Conservation (phyloP, 2,329 filamentous ascomycete genomes). For the Aspergillus proliferans region DNA sequence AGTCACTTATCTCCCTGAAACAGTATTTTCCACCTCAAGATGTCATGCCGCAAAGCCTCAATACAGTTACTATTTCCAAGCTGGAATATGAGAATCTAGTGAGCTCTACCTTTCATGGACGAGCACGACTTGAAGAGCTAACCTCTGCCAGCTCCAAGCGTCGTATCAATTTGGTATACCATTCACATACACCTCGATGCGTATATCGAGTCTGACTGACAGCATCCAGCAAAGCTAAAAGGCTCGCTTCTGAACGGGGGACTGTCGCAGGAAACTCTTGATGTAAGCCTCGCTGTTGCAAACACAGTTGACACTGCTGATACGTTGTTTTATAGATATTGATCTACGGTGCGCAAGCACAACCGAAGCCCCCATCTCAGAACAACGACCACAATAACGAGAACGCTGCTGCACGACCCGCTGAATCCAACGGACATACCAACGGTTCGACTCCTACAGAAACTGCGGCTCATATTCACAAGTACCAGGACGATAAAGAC, state of each 20-base stretch:
- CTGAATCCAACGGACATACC: background rate
- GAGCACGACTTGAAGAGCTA: background rate
- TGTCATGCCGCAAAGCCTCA: conserved; percentile 28
- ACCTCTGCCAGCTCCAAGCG: conserved; percentile 10
- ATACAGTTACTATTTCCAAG: conserved; percentile 52
- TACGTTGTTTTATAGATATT: conserved; percentile 11
- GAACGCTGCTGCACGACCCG: background rate
- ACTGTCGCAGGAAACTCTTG: conserved; percentile 44
- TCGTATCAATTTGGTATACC: conserved; percentile 12
- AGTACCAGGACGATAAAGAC: conserved; percentile 2
- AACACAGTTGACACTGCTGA: conserved; percentile 5
- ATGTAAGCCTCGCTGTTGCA: conserved; percentile 27
- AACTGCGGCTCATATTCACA: background rate
- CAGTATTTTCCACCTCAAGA: conserved; percentile 39
- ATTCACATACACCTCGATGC: background rate
- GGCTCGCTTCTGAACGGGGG: conserved; percentile 47
- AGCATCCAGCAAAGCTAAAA: conserved; percentile 39
- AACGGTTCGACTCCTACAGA: background rate
- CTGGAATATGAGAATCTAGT: conserved; percentile 58
- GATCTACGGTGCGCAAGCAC: conserved; percentile 9
- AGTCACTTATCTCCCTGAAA: conserved; percentile 2
- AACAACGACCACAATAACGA: background rate
- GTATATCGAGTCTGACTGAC: background rate
- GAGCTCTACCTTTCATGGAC: conserved; percentile 17
- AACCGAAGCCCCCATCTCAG: background rate